phyloP scores from a whole-genome alignment of 2,329 filamentous ascomycete genomes.

The Corynespora cassiicola region DNA sequence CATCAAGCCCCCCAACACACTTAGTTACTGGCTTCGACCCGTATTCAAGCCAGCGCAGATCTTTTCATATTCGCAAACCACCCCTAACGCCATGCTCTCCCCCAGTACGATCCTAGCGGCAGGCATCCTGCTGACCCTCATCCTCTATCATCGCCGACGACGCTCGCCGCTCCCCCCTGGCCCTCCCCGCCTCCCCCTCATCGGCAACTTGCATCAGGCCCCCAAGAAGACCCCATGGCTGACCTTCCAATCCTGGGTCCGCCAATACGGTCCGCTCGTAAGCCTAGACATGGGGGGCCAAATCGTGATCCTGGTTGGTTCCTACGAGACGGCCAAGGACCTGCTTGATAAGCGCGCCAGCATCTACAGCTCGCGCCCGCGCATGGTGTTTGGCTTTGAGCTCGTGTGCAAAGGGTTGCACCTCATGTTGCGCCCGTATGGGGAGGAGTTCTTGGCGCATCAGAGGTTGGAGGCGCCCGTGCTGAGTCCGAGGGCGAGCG shows the following conservation, averaged over 20 bases:
- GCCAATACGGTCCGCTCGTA: slow-evolving; percentile 44
- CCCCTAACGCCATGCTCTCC: background rate
- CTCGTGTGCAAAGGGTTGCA: slow-evolving; percentile 51
- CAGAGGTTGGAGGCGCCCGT: slow-evolving; percentile 48
- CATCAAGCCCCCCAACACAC: no score
- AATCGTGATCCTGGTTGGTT: slow-evolving; percentile 51
- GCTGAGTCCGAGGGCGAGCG: slow-evolving; percentile 28
- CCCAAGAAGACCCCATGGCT: slow-evolving; percentile 26
- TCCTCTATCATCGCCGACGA: slow-evolving; percentile 17
- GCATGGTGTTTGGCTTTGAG: slow-evolving; percentile 51
- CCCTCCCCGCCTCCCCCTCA: slow-evolving; percentile 33
- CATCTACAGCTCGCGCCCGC: slow-evolving; percentile 58
- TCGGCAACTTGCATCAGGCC: slow-evolving; percentile 43
- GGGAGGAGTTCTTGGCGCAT: slow-evolving; percentile 45
- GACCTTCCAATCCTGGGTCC: slow-evolving; percentile 38
- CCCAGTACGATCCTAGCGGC: background rate
- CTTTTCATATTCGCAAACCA: no score
- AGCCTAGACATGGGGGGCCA: slow-evolving; percentile 36
- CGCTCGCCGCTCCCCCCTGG: slow-evolving; percentile 30
- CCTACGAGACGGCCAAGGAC: slow-evolving; percentile 56
- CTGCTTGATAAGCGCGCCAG: slow-evolving; percentile 60
- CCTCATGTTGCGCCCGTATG: slow-evolving; percentile 47
- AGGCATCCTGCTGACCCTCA: slow-evolving; percentile 3
- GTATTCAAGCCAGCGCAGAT: no score
- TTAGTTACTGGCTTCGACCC: no score